Percentiles rank a stretch among this genome's conserved stretches.
Evolutionary conservation across 2,329 filamentous ascomycete genomes (phyloP).

Genomic region (Anisogramma anomala): DNA sequence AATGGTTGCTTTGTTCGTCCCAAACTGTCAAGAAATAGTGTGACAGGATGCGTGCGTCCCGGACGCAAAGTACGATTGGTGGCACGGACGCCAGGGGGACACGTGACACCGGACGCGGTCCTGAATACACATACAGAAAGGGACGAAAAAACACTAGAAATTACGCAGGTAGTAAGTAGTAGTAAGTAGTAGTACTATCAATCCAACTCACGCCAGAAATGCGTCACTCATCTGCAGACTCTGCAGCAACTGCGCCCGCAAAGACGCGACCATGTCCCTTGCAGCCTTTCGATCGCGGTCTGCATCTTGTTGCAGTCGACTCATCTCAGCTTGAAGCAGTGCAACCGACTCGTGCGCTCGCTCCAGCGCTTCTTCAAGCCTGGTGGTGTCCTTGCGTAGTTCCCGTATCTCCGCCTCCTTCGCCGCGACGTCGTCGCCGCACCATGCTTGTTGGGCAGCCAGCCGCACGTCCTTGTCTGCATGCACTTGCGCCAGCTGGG

Average conservation of each 20-base stretch:
- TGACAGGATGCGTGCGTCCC: no score
- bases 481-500: neutral
- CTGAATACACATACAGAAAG: no score
- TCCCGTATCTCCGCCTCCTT: neutral
- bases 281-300: neutral
- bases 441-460: neutral
- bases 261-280: slow-evolving; percentile 1
- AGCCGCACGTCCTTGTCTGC: neutral
- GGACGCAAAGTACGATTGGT: no score
- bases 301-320: neutral
- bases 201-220: slow-evolving; percentile 6
- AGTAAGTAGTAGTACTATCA: no score
- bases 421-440: neutral
- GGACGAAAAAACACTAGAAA: no score
- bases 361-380: neutral
- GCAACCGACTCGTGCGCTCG: neutral
- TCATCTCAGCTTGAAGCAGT: neutral
- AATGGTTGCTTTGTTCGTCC: no score
- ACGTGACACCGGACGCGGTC: no score
- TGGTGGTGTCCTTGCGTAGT: neutral
- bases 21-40: no score
- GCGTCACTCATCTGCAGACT: slow-evolving; percentile 10
- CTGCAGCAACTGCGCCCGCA: slow-evolving; percentile 7
- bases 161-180: no score
- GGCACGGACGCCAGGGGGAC: no score